Evolutionary conservation across 805 yeast genomes (phyloP), one percentile per base, ranked within the genome.

Genomic region (Zygoascus flipseniorum): DNA sequence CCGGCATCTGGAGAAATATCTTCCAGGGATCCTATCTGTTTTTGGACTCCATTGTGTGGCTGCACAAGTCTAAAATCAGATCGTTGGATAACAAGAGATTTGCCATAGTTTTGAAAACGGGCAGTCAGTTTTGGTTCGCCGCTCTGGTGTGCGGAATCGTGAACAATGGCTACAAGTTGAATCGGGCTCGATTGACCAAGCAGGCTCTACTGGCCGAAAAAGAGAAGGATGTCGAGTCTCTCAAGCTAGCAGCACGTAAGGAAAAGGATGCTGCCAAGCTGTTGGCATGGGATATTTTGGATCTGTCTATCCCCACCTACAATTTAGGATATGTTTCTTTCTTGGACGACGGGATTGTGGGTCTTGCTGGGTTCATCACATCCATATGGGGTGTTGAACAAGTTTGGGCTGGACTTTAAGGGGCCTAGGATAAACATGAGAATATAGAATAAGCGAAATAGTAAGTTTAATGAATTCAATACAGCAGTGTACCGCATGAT

Each of bases 301-400:
- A 90, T 70, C 65, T 79, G 58, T 75, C 85, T 57, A 83, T 90
- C 62, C 95, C 93, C 11, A 72, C 83, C 65, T 82, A 85, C 68
- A 79, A 82, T 52, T 77, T 86, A 68, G 75, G 78, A 54, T 71
- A 74, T 69, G 72, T 85, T 61, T 74, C 75, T 60, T 26, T 16
- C 14, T 72, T 81, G 62, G 80, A 82, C 65, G 97, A 90, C 61
- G 93, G 95, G 49, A 76, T 82, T 43, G 79, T 89, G 50, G 97
- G 95, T 39, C 71, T 83, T 54, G 89, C 93, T 41, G 98, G 98
- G 65, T 77, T 85, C 26, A 71, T 86, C 55, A 89, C 97, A 32
- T 85, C 96, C 42, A 55, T 82, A 48, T 73, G 89, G 69, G 96
- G 96, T 45, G 73, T 89, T 51, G 79, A 77, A 89, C 85, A 62